Conservation (phyloP, 2,329 filamentous ascomycete species). For the Colletotrichum lini region DNA sequence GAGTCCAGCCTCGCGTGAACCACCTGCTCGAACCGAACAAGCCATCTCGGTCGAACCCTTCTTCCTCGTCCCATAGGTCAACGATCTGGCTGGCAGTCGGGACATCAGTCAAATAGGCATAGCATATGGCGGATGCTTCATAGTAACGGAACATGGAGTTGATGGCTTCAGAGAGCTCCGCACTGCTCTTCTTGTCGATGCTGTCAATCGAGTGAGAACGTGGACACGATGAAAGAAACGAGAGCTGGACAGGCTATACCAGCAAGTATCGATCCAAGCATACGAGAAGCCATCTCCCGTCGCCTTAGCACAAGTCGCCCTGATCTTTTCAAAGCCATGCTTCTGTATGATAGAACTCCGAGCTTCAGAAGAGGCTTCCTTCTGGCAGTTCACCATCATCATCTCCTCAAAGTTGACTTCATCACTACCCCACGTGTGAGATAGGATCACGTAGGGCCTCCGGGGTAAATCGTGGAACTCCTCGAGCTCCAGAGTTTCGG, state of each 20-base stretch:
- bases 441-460: slow-evolving; percentile 51
- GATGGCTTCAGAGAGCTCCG: slow-evolving; percentile 41
- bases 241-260: slow-evolving; percentile 8
- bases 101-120: slow-evolving; percentile 46
- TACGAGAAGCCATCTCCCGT: slow-evolving; percentile 44
- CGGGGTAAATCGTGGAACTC: slow-evolving; percentile 39
- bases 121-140: slow-evolving; percentile 45
- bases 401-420: slow-evolving; percentile 47
- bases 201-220: background rate
- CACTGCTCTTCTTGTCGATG: slow-evolving; percentile 48
- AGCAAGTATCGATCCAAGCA: slow-evolving; percentile 50
- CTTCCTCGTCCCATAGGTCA: background rate
- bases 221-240: background rate
- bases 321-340: slow-evolving; percentile 44
- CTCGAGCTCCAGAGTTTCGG: slow-evolving; percentile 41
- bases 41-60: background rate
- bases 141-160: slow-evolving; percentile 47
- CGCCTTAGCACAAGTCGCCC: slow-evolving; percentile 43
- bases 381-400: background rate
- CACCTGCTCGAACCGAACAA: slow-evolving; percentile 23
- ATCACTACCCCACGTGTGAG: slow-evolving; percentile 53
- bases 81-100: background rate
- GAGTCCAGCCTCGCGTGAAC: too few relatives aligned
- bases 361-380: background rate
- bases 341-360: slow-evolving; percentile 21